Percentiles rank a stretch among this genome's conserved stretches.
phyloP scores from a whole-genome alignment of 768 basidiomycete species.

The Macrolepiota fuliginosa region DNA sequence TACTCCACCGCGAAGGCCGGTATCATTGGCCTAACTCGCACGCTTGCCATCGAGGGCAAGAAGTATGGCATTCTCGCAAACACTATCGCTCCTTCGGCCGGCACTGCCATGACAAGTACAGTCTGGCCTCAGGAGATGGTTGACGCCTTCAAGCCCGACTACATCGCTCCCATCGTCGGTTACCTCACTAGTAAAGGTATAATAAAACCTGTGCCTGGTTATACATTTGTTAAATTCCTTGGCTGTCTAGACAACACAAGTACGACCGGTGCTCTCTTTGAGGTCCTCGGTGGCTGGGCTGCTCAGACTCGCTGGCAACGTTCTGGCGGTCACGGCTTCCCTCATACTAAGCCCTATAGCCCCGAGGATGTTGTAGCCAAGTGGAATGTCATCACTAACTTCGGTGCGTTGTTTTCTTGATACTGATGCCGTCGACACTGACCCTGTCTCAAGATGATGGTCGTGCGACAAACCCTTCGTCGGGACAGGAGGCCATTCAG shows the following conservation, averaged over 20 bases:
- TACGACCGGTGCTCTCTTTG: slow-evolving; percentile 76
- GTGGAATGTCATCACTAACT: slow-evolving; percentile 84
- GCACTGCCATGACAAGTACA: slow-evolving; percentile 89
- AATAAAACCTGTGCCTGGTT: not conserved
- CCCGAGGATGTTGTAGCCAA: slow-evolving; percentile 80
- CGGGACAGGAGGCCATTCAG: slow-evolving; percentile 73
- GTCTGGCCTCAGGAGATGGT: slow-evolving; percentile 86
- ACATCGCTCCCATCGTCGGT: slow-evolving; percentile 88
- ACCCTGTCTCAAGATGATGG: slow-evolving; percentile 56
- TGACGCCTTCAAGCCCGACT: slow-evolving; percentile 93
- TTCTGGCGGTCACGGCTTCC: slow-evolving; percentile 84
- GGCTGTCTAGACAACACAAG: slow-evolving; percentile 58
- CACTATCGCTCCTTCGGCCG: slow-evolving; percentile 82
- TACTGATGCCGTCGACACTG: not conserved
- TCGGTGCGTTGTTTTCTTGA: slow-evolving; percentile 49
- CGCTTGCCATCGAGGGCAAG: slow-evolving; percentile 87
- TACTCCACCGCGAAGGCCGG: slow-evolving; percentile 94
- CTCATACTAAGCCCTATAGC: slow-evolving; percentile 66
- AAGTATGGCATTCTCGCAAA: slow-evolving; percentile 93
- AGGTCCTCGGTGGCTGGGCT: slow-evolving; percentile 89
- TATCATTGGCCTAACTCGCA: slow-evolving; percentile 86
- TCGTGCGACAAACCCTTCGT: slow-evolving; percentile 77
- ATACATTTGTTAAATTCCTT: not conserved
- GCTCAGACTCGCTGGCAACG: slow-evolving; percentile 94
- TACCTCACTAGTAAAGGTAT: slow-evolving; percentile 77